Evolutionary conservation across 23 red algal species (phyloP).

Genomic region (Chondrus crispus): DNA sequence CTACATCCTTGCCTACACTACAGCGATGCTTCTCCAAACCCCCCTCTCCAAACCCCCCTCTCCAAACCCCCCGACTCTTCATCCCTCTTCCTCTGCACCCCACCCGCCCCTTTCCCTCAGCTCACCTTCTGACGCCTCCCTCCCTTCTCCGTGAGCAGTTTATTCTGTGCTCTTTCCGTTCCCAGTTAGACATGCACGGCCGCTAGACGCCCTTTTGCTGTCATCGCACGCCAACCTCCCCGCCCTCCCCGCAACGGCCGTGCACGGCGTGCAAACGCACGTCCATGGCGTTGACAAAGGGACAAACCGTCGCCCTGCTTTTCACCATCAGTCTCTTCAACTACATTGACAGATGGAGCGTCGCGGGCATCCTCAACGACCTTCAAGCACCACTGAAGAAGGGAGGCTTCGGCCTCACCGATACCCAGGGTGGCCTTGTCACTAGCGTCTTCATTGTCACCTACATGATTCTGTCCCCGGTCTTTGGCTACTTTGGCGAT

Average conservation of each 20-base stretch:
- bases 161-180: no score
- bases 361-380: constrained; percentile 72
- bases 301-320: constrained; percentile 35
- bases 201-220: background rate
- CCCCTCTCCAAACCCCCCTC: background rate
- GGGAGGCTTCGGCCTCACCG: constrained; percentile 74
- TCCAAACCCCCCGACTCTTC: background rate
- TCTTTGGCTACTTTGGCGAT: constrained; percentile 84
- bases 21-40: background rate
- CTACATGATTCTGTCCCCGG: constrained; percentile 79
- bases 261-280: background rate
- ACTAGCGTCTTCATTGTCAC: constrained; percentile 76
- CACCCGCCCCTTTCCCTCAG: background rate
- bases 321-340: constrained; percentile 65
- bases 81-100: background rate
- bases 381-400: constrained; percentile 49
- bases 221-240: background rate
- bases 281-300: constrained; percentile 36
- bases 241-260: background rate
- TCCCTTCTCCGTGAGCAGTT: background rate
- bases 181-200: background rate
- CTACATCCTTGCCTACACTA: background rate
- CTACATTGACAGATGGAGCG: constrained; percentile 75
- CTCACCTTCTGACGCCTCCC: background rate
- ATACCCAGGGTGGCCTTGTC: constrained; percentile 67